Base-by-base conservation (phyloP, 2,329 filamentous ascomycete genomes). In the Fusarium phyllophilum region DNA sequence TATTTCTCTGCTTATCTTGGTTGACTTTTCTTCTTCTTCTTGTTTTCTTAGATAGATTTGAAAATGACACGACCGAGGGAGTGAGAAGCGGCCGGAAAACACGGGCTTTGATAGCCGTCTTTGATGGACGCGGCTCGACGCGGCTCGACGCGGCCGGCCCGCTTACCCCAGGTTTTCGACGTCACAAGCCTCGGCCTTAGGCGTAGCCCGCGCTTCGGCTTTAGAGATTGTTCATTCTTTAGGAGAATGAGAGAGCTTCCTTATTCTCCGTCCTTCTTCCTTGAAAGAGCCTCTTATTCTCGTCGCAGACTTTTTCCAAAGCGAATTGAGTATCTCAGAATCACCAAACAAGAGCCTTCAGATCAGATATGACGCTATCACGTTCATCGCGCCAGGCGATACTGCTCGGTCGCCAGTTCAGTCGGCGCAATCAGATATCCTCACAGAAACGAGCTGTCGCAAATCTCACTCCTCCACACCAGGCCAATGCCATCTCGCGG, bases 401-500 rank as follows among this genome's bases (percentile, higher is more conserved):
- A 66, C 83, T 86, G 58, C 73, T 81, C 52, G 72, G 79, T 61
- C 76, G 78, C 67, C 79, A 79, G 73, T 70, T 77, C 72, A 59
- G 55, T 60, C 83, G 83, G 81, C 82, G 84, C 80, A 75, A 78
- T 9, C 75, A 75, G 42, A 52, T 70, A 48, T 71, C 69, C 59
- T 75, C 62, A 71, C 77, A 74, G 66, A 79, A 73, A 77, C 82
- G 83, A 66, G 78, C 84, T 62, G 87, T 93, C 76, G 93, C 95
- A 67, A 94, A 90, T 48, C 95, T 97, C 82, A 94, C 93, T 14
- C 90, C 94, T 70, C 89, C 92, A 5, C 91, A 95, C 82, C 94
- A 97, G 84, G 94, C 94, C 41, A 89, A 90, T 72, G 92, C 94
- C 62, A 92, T 98, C 71, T 97, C 95, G 12, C 88, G 94, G 48